phyloP scores from a whole-genome alignment of 192 early-diverging fungal genomes.

The Spizellomyces sp. region DNA sequence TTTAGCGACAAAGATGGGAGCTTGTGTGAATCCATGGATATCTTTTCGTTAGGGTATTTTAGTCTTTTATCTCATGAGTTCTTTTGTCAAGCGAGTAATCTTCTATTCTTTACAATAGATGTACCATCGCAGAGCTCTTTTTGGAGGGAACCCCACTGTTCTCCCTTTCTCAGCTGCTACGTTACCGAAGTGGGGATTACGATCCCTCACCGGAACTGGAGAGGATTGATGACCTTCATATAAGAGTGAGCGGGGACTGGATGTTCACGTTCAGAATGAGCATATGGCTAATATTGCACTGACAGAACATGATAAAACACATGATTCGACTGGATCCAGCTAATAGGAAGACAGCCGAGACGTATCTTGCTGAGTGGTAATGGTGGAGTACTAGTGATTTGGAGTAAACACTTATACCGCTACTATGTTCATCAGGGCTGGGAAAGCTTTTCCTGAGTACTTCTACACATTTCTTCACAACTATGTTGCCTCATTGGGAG shows the following conservation, averaged over 20 bases:
- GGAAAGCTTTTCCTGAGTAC: slow-evolving; percentile 72
- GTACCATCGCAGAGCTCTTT: slow-evolving; percentile 88
- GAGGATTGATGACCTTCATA: slow-evolving; percentile 80
- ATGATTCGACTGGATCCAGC: slow-evolving; percentile 89
- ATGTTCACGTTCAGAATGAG: not conserved
- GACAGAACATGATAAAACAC: slow-evolving; percentile 61
- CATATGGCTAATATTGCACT: not conserved
- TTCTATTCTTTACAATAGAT: slow-evolving; percentile 54
- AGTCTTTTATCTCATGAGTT: slow-evolving; percentile 31
- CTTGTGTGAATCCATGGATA: slow-evolving; percentile 83
- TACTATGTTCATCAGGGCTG: slow-evolving; percentile 51
- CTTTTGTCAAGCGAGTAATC: not conserved
- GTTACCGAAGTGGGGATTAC: slow-evolving; percentile 83
- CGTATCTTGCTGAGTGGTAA: slow-evolving; percentile 77
- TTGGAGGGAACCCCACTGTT: slow-evolving; percentile 92
- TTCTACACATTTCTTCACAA: slow-evolving; percentile 77
- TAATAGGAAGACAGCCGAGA: slow-evolving; percentile 70
- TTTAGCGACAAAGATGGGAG: slow-evolving; percentile 33
- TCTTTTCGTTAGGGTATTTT: slow-evolving; percentile 81
- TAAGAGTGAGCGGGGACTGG: slow-evolving; percentile 55
- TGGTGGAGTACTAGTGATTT: not conserved
- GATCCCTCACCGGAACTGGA: slow-evolving; percentile 68
- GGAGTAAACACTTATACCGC: slow-evolving; percentile 6
- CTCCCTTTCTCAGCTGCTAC: slow-evolving; percentile 86
- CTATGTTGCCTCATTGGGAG: slow-evolving; percentile 60